A percentile compares a stretch with the other conserved stretches of the same genome.
These are phyloP conservation scores for Yamadazyma diospyri DNA, from an alignment of 1,139 yeast species.

Conservation along the genomic window DNA sequence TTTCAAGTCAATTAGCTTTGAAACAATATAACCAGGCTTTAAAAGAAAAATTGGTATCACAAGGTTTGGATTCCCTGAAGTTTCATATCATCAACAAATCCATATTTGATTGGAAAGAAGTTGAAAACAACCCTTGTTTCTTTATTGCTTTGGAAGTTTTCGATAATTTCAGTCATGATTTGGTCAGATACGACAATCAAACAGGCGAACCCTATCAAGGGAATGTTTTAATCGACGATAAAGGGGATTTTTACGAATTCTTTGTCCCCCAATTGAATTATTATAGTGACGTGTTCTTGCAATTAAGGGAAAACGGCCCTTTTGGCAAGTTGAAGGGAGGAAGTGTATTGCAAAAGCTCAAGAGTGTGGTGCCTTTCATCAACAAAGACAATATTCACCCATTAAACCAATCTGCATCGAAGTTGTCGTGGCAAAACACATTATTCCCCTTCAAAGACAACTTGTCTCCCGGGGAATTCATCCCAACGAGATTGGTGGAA, in stretches of 20 bases:
- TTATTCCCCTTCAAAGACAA: slow-evolving; percentile 61
- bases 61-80: slow-evolving; percentile 43
- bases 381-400: slow-evolving; percentile 39
- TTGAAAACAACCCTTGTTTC: slow-evolving; percentile 68
- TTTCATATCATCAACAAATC: slow-evolving; percentile 70
- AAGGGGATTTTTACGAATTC: slow-evolving; percentile 76
- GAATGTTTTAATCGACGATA: slow-evolving; percentile 67
- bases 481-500: slow-evolving; percentile 72
- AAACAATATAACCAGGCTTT: slow-evolving; percentile 51
- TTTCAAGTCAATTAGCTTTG: slow-evolving; percentile 62
- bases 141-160: slow-evolving; percentile 81
- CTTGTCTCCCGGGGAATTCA: slow-evolving; percentile 70
- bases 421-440: slow-evolving; percentile 29
- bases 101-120: slow-evolving; percentile 68
- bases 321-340: slow-evolving; percentile 26
- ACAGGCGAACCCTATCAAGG: slow-evolving; percentile 76
- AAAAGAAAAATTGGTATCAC: slow-evolving; percentile 29
- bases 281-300: slow-evolving; percentile 53
- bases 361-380: slow-evolving; percentile 30
- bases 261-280: slow-evolving; percentile 66
- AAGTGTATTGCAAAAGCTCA: slow-evolving; percentile 23
- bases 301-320: slow-evolving; percentile 49
- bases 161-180: slow-evolving; percentile 83
- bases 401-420: slow-evolving; percentile 33
- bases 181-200: slow-evolving; percentile 67